Evolutionary conservation across 257 asterid genomes (phyloP).

Genomic region (Dorcoceras hygrometricum): DNA sequence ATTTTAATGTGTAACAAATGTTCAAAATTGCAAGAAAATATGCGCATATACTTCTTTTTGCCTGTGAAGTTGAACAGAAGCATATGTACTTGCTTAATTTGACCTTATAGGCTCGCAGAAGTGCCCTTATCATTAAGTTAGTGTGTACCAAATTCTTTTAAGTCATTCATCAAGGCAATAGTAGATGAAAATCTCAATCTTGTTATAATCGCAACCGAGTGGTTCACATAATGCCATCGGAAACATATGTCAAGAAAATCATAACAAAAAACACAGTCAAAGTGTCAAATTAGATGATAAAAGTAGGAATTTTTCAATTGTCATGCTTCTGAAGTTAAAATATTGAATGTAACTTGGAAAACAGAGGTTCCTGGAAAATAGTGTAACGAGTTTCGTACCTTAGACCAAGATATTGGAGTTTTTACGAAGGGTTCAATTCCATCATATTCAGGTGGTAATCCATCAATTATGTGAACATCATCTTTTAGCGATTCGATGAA

Average conservation of each 20-base stretch:
- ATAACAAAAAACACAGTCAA: not conserved
- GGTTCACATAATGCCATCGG: not conserved
- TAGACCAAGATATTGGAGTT: slow-evolving; percentile 98
- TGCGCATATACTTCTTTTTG: no score
- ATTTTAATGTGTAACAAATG: not conserved
- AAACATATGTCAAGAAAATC: not conserved
- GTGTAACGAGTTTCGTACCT: slow-evolving; percentile 44
- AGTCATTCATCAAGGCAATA: not conserved
- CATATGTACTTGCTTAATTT: not conserved
- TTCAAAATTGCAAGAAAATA: not conserved
- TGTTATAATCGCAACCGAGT: not conserved
- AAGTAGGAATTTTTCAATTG: not conserved
- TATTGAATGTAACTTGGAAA: not conserved
- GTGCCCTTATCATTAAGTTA: not conserved
- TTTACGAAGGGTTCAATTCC: slow-evolving; percentile 78
- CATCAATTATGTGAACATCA: slow-evolving; percentile 72
- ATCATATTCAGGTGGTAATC: slow-evolving; percentile 73
- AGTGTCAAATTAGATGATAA: no score
- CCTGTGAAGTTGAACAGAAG: not conserved
- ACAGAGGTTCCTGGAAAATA: not conserved
- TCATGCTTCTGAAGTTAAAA: not conserved
- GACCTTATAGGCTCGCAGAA: not conserved
- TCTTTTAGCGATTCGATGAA: slow-evolving; percentile 78
- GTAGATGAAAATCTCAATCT: not conserved
- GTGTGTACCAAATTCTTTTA: not conserved